Evolutionary conservation across 345 rosid species (phyloP).

Genomic region (Mangifera indica): DNA sequence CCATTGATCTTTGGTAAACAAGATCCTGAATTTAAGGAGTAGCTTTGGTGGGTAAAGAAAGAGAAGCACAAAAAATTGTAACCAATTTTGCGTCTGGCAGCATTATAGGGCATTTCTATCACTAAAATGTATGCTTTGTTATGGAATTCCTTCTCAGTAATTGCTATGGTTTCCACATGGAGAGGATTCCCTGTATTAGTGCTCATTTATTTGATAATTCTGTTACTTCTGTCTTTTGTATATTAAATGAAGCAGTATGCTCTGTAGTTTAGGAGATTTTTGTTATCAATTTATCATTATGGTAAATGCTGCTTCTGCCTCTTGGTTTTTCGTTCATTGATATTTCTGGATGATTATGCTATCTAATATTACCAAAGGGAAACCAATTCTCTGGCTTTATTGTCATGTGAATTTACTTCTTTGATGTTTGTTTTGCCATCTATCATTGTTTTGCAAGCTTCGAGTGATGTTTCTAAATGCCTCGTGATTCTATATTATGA

Average conservation of each 20-base stretch:
- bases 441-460: too few relatives aligned
- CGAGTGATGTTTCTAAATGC: background rate
- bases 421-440: background rate
- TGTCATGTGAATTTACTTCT: background rate
- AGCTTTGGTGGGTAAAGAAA: too few relatives aligned
- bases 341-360: background rate
- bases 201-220: constrained; percentile 26
- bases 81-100: constrained; percentile 6
- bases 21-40: too few relatives aligned
- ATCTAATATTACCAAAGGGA: background rate
- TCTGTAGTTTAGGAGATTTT: constrained; percentile 18
- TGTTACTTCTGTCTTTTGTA: too few relatives aligned
- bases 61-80: too few relatives aligned
- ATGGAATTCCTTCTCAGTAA: constrained; percentile 15
- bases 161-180: constrained; percentile 25
- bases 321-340: background rate
- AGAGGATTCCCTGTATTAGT: constrained; percentile 22
- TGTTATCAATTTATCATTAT: constrained; percentile 17
- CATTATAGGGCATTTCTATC: constrained; percentile 22
- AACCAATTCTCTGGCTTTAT: background rate
- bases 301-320: constrained; percentile 13
- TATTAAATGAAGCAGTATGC: constrained; percentile 25
- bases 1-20: too few relatives aligned
- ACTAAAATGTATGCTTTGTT: constrained; percentile 23
- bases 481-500: background rate